Evolutionary conservation across 768 basidiomycete species (phyloP).

Genomic region (Lactarius quietus): DNA sequence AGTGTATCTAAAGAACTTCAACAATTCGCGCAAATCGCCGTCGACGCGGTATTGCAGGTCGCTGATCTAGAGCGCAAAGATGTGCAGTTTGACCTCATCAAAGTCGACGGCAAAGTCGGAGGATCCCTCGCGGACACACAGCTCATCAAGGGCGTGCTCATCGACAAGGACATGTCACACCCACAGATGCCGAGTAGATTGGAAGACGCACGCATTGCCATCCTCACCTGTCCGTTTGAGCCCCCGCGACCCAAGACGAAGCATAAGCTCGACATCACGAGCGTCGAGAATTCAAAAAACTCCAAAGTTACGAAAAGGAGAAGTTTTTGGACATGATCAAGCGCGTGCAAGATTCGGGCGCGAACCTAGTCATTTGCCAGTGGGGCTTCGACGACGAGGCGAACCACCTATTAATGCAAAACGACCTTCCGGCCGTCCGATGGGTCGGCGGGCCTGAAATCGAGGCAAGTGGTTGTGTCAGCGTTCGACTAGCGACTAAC

Average conservation of each 20-base stretch:
- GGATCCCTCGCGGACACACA: conserved; percentile 93
- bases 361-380: conserved; percentile 98
- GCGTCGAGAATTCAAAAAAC: conserved; percentile 93
- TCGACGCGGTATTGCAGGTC: conserved; percentile 92
- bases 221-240: conserved; percentile 98
- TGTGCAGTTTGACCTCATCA: conserved; percentile 97
- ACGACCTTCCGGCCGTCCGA: conserved; percentile 92
- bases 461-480: conserved; percentile 54
- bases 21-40: conserved; percentile 96
- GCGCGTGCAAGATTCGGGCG: conserved; percentile 92
- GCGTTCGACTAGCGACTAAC: not conserved
- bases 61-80: conserved; percentile 94
- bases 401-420: conserved; percentile 97
- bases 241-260: conserved; percentile 99
- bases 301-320: conserved; percentile 91
- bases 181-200: conserved; percentile 94
- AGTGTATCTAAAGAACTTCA: conserved; percentile 96
- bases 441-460: conserved; percentile 99
- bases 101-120: conserved; percentile 98
- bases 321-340: conserved; percentile 98
- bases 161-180: conserved; percentile 99
- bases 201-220: conserved; percentile 87
- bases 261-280: conserved; percentile 96
- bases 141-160: conserved; percentile 93
- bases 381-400: conserved; percentile 99